Conservation (phyloP, 75 land plant species). For the Picea sitchensis region DNA sequence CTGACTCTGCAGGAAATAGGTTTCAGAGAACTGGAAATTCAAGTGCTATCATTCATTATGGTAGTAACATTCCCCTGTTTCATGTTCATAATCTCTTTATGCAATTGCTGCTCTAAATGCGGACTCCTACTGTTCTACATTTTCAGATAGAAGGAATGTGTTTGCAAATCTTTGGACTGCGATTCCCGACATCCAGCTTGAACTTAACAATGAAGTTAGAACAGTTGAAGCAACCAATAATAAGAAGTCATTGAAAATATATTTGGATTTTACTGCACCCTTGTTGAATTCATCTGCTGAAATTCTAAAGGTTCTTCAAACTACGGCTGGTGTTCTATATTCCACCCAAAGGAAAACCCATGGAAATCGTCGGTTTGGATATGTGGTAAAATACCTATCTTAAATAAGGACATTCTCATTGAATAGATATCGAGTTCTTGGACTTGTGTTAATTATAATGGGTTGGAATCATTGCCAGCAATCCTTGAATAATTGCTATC, state of each 20-base stretch:
- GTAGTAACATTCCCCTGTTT: slow-evolving; percentile 18
- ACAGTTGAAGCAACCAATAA: slow-evolving; percentile 64
- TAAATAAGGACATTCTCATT: not conserved
- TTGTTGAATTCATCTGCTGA: slow-evolving; percentile 59
- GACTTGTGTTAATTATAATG: too few species aligned
- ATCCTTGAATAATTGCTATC: too few species aligned
- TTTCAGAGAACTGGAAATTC: slow-evolving; percentile 62
- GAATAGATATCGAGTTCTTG: not conserved
- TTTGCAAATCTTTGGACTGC: slow-evolving; percentile 48
- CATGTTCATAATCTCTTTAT: too few species aligned
- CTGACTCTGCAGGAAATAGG: slow-evolving; percentile 69
- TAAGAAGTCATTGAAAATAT: slow-evolving; percentile 39
- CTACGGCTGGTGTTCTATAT: slow-evolving; percentile 42
- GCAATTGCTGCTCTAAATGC: too few species aligned
- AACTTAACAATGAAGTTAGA: slow-evolving; percentile 43
- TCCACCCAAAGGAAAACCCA: slow-evolving; percentile 37
- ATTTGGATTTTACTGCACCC: slow-evolving; percentile 62
- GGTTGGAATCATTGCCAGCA: too few species aligned
- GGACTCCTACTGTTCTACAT: not conserved
- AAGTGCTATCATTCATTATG: slow-evolving; percentile 51
- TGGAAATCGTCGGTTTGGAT: slow-evolving; percentile 68
- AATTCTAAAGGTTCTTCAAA: slow-evolving; percentile 38
- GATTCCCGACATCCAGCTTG: slow-evolving; percentile 52
- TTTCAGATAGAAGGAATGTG: slow-evolving; percentile 57
- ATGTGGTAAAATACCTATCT: slow-evolving; percentile 26